Evolutionary conservation across 352 stramenopile genomes (phyloP).

Genomic region (Pythium monospermum): DNA sequence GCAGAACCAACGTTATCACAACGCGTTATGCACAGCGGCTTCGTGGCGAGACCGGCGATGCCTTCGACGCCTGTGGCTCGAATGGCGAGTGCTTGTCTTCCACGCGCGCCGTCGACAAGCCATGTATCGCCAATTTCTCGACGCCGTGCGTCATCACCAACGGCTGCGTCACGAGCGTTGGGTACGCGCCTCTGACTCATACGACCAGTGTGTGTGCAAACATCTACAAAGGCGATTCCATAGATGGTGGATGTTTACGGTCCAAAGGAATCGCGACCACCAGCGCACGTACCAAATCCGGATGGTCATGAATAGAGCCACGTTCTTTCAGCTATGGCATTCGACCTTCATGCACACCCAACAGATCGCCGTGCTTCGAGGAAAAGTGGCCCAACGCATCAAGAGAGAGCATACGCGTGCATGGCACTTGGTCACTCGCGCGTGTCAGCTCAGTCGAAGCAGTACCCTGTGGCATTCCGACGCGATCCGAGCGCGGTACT

Average conservation of each 20-base stretch:
- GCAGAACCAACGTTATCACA: neutral
- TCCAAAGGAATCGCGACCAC: conserved; percentile 9
- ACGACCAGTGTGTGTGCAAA: conserved; percentile 1
- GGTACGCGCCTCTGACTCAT: neutral
- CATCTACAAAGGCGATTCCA: conserved; percentile 1
- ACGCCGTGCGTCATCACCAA: neutral
- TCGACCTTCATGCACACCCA: neutral
- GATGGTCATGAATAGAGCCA: conserved; percentile 8
- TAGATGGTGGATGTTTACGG: conserved; percentile 12
- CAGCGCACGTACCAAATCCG: conserved; percentile 3
- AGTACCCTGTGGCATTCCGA: conserved; percentile 19
- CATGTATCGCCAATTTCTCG: conserved; percentile 9
- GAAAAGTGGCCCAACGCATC: neutral
- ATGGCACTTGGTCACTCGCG: conserved; percentile 4
- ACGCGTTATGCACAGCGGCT: neutral
- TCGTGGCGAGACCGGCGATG: neutral
- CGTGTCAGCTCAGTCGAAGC: neutral
- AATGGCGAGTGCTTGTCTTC: conserved; percentile 6
- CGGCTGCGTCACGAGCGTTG: neutral
- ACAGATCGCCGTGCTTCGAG: neutral
- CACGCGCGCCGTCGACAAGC: neutral
- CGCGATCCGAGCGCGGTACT: conserved; percentile 6
- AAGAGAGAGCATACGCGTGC: conserved; percentile 1
- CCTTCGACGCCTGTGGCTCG: conserved; percentile 1
- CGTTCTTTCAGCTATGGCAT: conserved; percentile 14